Evolutionary conservation across 306 rosid genomes (phyloP), one percentile per base, ranked within the genome.

Genomic region (Prunus fruticosa): DNA sequence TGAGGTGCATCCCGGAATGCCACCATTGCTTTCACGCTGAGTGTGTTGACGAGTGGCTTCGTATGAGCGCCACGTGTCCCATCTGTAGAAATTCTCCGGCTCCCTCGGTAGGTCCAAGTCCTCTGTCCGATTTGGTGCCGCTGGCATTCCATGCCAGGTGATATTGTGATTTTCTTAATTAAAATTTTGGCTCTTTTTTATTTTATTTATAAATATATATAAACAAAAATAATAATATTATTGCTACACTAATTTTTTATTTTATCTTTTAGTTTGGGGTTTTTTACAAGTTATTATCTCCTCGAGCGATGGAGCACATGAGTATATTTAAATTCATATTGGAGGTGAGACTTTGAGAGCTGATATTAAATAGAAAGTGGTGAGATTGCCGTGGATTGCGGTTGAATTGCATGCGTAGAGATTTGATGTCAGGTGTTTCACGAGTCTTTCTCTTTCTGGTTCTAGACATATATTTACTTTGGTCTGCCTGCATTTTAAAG

Each of bases 41-140:
- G 1, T 90, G 91, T 64, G 72, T 90, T 10, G 95, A 90, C 15
- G 83, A 79, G 65, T 90, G 95, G 95, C 90, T 90, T 0, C 75
- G 73, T 14, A 30, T 82, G 89, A 87, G 77, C 25, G 90, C 90
- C 46, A 87, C 91, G 64, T 90, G 95, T 75, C 95, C 95, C 0
- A 2, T 90, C 18, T 90, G 95, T 68, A 80, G 95, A 73, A 86
- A 77, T n/a, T 90, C 91, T 5, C 95, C 95, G 1, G 91, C 82
- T 51, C 90, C 90, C 1, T 83, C 91, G 11, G 86, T 88, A 52
- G 43, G 64, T 8, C 72, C 84, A 11, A 77, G 80, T 56, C 87
- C 82, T 74, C 76, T 85, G 20, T 84, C 87, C 14, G 90, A 89
- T 22, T 76, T 85, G n/a, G 88, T 75, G 67, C 94, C 94, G 2